A percentile compares a stretch with the other conserved stretches of the same genome.
Evolutionary conservation across 176 grass and related monocot species (phyloP).

Genomic region (Musa troglodytarum): DNA sequence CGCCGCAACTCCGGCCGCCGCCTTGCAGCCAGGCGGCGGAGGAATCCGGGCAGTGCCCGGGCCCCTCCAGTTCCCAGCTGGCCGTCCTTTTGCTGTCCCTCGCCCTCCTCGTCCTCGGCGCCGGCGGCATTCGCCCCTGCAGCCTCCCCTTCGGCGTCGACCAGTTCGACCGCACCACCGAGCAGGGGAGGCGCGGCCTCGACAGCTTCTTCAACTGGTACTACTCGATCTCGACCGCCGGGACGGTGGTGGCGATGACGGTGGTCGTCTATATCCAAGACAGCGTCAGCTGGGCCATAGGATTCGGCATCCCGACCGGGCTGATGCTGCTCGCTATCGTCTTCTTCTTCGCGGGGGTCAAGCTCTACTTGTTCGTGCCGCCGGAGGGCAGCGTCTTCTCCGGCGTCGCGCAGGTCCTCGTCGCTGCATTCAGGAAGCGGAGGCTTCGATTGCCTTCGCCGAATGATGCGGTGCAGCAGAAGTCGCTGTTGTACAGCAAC

Average conservation of each 20-base stretch:
- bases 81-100: neutral
- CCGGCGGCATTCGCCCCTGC: neutral
- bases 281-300: constrained; percentile 52
- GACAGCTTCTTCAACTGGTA: constrained; percentile 83
- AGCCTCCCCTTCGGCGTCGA: constrained; percentile 7
- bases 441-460: neutral
- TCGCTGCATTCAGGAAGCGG: constrained; percentile 36
- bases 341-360: constrained; percentile 47
- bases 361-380: constrained; percentile 36
- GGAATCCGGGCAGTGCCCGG: neutral
- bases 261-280: constrained; percentile 64
- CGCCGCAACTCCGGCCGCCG: neutral
- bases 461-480: constrained; percentile 2
- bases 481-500: constrained; percentile 38
- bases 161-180: constrained; percentile 47
- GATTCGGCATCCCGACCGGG: constrained; percentile 46
- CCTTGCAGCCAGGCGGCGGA: neutral
- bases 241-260: constrained; percentile 38
- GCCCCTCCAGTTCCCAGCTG: neutral
- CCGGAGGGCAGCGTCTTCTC: constrained; percentile 52
- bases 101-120: constrained; percentile 2
- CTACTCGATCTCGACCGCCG: constrained; percentile 59
- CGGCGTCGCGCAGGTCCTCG: constrained; percentile 29
- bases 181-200: constrained; percentile 40
- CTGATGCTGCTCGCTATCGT: constrained; percentile 39